A percentile compares a stretch with the other conserved stretches of the same genome.
phyloP scores from a whole-genome alignment of 805 yeast species.

The Metschnikowia sp. region DNA sequence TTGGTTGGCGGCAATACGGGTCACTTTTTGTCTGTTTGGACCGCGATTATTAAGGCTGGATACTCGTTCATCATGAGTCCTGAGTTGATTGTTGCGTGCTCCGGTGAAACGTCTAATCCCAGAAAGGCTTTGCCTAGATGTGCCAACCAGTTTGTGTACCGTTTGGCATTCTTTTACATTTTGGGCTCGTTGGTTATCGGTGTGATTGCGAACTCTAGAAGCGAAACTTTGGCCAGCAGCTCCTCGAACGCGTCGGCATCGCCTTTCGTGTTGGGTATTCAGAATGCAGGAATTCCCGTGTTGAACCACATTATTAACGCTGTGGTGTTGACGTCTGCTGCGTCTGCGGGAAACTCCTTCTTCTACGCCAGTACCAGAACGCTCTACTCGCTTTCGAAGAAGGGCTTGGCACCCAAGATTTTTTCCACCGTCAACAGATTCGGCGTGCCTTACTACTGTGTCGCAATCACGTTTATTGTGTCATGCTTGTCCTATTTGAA shows the following conservation, averaged over 20 bases:
- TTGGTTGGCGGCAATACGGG: conserved; percentile 30
- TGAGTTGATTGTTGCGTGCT: conserved; percentile 51
- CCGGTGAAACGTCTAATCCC: conserved; percentile 59
- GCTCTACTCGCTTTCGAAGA: conserved; percentile 17
- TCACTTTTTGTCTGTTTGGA: conserved; percentile 22
- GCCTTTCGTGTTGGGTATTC: conserved; percentile 84
- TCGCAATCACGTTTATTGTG: conserved; percentile 30
- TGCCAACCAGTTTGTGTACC: conserved; percentile 53
- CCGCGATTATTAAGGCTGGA: conserved; percentile 26
- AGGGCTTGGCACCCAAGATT: conserved; percentile 17
- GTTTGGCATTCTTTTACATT: conserved; percentile 41
- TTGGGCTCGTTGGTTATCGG: conserved; percentile 41
- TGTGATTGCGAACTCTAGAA: conserved; percentile 32
- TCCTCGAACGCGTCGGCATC: conserved; percentile 55
- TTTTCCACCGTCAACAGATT: conserved; percentile 29
- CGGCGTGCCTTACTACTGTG: conserved; percentile 43
- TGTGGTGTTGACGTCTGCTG: conserved; percentile 63
- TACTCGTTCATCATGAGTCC: conserved; percentile 38
- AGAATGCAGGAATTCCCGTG: conserved; percentile 56
- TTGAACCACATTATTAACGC: conserved; percentile 80
- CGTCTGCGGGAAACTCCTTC: conserved; percentile 28
- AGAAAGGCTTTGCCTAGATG: conserved; percentile 62
- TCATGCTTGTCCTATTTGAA: conserved; percentile 53
- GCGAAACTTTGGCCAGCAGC: conserved; percentile 22
- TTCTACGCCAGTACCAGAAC: conserved; percentile 20